A percentile compares a stretch with the other conserved stretches of the same genome.
These are phyloP conservation scores for Cucurbita maxima DNA, from an alignment of 306 rosid genomes.

Conservation along the genomic window DNA sequence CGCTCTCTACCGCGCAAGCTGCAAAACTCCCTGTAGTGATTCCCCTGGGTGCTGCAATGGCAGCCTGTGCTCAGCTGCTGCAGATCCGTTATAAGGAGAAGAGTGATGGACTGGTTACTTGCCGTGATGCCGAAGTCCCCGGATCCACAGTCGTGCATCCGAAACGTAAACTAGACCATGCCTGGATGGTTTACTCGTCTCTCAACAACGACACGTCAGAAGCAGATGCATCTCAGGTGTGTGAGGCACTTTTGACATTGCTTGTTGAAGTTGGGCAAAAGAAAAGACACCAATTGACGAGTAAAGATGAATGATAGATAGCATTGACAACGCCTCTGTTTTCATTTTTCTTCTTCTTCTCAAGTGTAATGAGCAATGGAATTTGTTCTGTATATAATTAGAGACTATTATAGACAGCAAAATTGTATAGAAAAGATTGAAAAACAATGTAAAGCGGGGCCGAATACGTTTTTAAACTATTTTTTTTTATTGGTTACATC, in stretches of 20 bases:
- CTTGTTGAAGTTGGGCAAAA: conserved; percentile 67
- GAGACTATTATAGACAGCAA: not conserved
- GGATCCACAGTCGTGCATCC: conserved; percentile 84
- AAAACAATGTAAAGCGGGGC: not conserved
- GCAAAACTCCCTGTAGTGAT: conserved; percentile 71
- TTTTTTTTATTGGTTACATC: too few species aligned
- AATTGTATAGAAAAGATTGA: not conserved
- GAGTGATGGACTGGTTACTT: conserved; percentile 86
- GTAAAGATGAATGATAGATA: conserved; percentile 46
- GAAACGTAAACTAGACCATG: conserved; percentile 68
- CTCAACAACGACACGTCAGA: conserved; percentile 41
- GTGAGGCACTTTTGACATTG: conserved; percentile 81
- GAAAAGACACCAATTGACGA: conserved; percentile 41
- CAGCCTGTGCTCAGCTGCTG: conserved; percentile 88
- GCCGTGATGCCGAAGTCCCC: conserved; percentile 89
- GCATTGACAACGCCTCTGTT: not conserved
- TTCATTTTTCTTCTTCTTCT: conserved; percentile 11
- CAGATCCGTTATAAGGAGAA: conserved; percentile 77
- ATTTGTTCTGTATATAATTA: not conserved
- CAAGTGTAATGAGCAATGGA: not conserved
- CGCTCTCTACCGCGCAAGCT: conserved; percentile 36
- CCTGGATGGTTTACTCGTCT: conserved; percentile 95
- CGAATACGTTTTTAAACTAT: too few species aligned
- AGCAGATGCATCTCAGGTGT: conserved; percentile 83
- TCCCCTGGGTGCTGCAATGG: conserved; percentile 94